Evolutionary conservation across 306 rosid species (phyloP).

Genomic region (Mimosa pudica): DNA sequence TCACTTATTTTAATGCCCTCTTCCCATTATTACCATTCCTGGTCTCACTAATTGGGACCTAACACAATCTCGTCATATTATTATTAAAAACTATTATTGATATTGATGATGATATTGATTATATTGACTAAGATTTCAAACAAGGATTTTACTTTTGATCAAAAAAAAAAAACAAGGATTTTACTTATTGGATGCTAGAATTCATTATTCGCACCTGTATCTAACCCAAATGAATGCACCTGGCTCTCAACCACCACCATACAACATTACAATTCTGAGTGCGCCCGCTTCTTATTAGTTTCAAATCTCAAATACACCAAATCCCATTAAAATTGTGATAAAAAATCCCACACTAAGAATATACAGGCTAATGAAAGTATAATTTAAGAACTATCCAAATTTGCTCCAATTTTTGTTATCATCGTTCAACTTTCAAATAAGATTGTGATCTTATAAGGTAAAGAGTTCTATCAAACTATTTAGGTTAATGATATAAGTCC

Average conservation of each 20-base stretch:
- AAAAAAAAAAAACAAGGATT: not conserved
- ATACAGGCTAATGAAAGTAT: too few relatives aligned
- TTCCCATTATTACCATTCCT: not conserved
- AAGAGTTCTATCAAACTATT: too few relatives aligned
- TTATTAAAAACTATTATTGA: not conserved
- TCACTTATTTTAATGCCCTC: not conserved
- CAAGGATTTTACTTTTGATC: not conserved
- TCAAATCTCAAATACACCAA: not conserved
- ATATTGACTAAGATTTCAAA: too few relatives aligned
- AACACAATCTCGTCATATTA: not conserved
- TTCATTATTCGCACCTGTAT: not conserved
- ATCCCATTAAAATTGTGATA: not conserved
- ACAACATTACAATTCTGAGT: not conserved
- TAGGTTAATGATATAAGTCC: too few relatives aligned
- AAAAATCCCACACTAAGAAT: too few relatives aligned
- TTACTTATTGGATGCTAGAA: not conserved
- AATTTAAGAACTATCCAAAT: too few relatives aligned
- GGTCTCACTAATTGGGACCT: slow-evolving; percentile 6
- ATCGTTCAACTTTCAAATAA: too few relatives aligned
- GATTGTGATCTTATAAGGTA: too few relatives aligned
- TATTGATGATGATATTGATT: not conserved
- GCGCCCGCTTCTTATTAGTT: not conserved
- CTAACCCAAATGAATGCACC: slow-evolving; percentile 31
- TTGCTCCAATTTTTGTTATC: too few relatives aligned
- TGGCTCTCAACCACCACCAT: slow-evolving; percentile 1